A percentile compares a stretch with the other conserved stretches of the same genome.
These are phyloP conservation scores for Annulohypoxylon moriforme DNA, from an alignment of 495 filamentous ascomycete species.

Conservation along the genomic window DNA sequence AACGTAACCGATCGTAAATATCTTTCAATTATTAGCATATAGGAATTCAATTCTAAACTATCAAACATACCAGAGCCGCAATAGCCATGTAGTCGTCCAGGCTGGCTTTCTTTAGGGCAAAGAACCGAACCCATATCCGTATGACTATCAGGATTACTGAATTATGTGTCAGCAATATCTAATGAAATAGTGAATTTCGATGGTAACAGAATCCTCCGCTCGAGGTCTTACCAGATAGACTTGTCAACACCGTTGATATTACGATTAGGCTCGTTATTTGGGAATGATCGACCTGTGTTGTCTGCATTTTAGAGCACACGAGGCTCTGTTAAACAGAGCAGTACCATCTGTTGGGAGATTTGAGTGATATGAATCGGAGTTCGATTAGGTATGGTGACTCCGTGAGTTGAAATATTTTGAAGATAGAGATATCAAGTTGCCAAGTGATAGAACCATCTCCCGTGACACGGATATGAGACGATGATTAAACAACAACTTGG, in stretches of 20 bases:
- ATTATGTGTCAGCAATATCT: neutral
- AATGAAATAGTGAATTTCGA: neutral
- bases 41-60: neutral
- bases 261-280: conserved; percentile 33
- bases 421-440: too few relatives aligned
- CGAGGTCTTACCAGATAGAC: conserved; percentile 35
- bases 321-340: conserved; percentile 4
- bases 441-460: neutral
- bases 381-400: neutral
- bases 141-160: conserved; percentile 44
- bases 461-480: too few relatives aligned
- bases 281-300: conserved; percentile 9
- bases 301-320: conserved; percentile 5
- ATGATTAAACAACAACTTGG: too few relatives aligned
- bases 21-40: conserved; percentile 32
- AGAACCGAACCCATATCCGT: conserved; percentile 45
- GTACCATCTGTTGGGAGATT: neutral
- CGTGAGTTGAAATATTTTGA: neutral
- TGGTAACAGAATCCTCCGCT: neutral
- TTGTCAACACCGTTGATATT: conserved; percentile 35
- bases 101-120: conserved; percentile 46
- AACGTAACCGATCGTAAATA: conserved; percentile 51
- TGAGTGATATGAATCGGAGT: neutral
- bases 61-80: conserved; percentile 43
- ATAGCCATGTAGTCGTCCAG: conserved; percentile 53